Percentiles rank a stretch among this genome's conserved stretches.
Evolutionary conservation across 169 alveolate species (phyloP).

Genomic region (Theileria annulata): DNA sequence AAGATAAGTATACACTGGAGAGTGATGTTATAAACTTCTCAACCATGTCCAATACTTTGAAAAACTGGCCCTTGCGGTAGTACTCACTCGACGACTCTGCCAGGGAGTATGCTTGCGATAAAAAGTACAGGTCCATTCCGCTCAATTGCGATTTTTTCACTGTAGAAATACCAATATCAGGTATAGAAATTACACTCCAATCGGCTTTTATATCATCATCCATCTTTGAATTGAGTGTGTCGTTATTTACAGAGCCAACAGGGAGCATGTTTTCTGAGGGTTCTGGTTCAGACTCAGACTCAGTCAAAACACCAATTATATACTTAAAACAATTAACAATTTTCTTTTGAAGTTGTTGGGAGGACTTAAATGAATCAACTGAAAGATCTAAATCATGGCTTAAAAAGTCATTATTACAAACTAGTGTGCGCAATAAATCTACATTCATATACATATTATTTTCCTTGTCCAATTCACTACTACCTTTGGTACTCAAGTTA

Average conservation of each 20-base stretch:
- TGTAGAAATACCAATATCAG: background rate
- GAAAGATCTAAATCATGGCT: conserved; percentile 56
- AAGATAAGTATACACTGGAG: conserved; percentile 52
- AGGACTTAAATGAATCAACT: conserved; percentile 17
- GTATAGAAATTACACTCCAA: background rate
- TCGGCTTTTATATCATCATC: background rate
- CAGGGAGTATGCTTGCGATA: conserved; percentile 37
- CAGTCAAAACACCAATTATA: conserved; percentile 29
- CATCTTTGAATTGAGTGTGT: background rate
- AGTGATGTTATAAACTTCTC: conserved; percentile 38
- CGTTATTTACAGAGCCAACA: background rate
- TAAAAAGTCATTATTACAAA: conserved; percentile 51
- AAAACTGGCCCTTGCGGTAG: conserved; percentile 39
- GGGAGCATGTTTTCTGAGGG: background rate
- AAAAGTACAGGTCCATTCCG: conserved; percentile 46
- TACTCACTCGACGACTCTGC: conserved; percentile 10
- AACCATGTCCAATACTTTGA: conserved; percentile 34
- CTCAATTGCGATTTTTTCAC: background rate
- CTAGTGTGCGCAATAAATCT: conserved; percentile 53
- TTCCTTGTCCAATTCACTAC: conserved; percentile 14
- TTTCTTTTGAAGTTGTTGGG: conserved; percentile 46
- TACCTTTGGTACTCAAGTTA: background rate
- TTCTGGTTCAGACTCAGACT: background rate
- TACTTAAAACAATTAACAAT: conserved; percentile 57
- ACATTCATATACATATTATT: conserved; percentile 38